Evolutionary conservation across 2,329 filamentous ascomycete species (phyloP).

Genomic region (Aspergillus candidus): DNA sequence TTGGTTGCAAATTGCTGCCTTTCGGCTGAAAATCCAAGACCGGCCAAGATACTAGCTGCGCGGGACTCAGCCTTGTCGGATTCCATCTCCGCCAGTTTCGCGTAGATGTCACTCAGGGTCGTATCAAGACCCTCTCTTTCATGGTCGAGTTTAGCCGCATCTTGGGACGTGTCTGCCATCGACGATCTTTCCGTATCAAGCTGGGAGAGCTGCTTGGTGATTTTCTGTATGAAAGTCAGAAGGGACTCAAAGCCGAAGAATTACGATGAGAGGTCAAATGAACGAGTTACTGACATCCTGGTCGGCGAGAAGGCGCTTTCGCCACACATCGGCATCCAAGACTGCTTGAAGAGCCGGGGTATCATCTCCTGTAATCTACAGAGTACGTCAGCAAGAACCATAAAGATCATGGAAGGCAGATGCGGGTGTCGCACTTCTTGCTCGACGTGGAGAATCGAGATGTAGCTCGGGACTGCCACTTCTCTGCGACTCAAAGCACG

Average conservation of each 20-base stretch:
- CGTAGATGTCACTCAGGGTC: conserved; percentile 83
- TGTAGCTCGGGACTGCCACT: conserved; percentile 89
- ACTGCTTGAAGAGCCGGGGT: conserved; percentile 92
- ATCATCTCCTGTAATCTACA: conserved; percentile 84
- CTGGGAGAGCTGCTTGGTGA: conserved; percentile 65
- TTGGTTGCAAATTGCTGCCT: conserved; percentile 88
- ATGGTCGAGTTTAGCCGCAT: conserved; percentile 76
- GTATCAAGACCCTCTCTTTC: conserved; percentile 86
- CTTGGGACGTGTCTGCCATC: conserved; percentile 85
- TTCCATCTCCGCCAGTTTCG: conserved; percentile 95
- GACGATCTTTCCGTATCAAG: conserved; percentile 71
- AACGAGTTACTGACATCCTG: conserved; percentile 59
- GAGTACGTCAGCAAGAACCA: conserved; percentile 13
- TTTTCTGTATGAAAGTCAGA: conserved; percentile 50
- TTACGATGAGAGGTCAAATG: neutral
- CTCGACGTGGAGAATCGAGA: conserved; percentile 97
- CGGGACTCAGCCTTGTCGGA: conserved; percentile 96
- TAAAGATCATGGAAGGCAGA: neutral
- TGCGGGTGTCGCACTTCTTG: conserved; percentile 67
- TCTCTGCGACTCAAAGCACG: conserved; percentile 89
- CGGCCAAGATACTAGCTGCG: conserved; percentile 91
- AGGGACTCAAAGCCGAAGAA: neutral
- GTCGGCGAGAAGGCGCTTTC: conserved; percentile 86
- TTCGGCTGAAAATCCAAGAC: conserved; percentile 92
- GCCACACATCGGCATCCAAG: conserved; percentile 95